phyloP scores from a whole-genome alignment of 2,329 filamentous ascomycete genomes.

The Clonostachys byssicola region DNA sequence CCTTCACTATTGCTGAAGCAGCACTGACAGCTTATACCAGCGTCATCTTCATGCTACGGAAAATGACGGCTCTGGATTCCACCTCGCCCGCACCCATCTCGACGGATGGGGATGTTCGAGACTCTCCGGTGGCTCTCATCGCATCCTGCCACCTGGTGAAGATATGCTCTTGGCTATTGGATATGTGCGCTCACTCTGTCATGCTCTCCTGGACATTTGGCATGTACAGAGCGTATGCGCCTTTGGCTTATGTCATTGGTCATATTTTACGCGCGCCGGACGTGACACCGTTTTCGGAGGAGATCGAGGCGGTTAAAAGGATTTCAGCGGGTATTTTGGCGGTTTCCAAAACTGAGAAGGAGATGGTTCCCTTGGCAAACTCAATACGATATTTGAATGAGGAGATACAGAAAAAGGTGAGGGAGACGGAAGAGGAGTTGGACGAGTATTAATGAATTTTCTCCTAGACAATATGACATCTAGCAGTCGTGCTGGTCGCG shows the following conservation, averaged over 20 bases:
- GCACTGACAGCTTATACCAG: slow-evolving; percentile 19
- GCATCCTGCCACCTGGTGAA: slow-evolving; percentile 14
- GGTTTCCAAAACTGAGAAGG: slow-evolving; percentile 12
- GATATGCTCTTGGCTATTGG: slow-evolving; percentile 9
- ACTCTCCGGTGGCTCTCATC: slow-evolving; percentile 17
- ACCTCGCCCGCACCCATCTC: slow-evolving; percentile 15
- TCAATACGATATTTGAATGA: slow-evolving; percentile 15
- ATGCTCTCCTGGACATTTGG: slow-evolving; percentile 16
- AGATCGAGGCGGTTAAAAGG: slow-evolving; percentile 11
- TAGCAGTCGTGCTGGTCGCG: no score
- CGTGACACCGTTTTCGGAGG: slow-evolving; percentile 6
- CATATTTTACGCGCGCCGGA: slow-evolving; percentile 11
- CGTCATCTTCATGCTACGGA: slow-evolving; percentile 26
- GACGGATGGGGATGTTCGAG: slow-evolving; percentile 18
- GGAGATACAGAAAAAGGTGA: slow-evolving; percentile 11
- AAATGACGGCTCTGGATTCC: slow-evolving; percentile 14
- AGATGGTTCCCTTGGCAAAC: slow-evolving; percentile 16
- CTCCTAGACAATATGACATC: no score
- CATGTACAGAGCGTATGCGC: slow-evolving; percentile 17
- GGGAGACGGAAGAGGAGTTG: no score
- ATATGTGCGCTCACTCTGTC: slow-evolving; percentile 12
- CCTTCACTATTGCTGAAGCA: slow-evolving; percentile 19
- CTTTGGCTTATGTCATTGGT: slow-evolving; percentile 17
- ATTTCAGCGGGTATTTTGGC: slow-evolving; percentile 8
- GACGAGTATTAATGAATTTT: no score